Evolutionary conservation across 2,329 filamentous ascomycete species (phyloP).

Genomic region (Pseudocercospora eumusae): DNA sequence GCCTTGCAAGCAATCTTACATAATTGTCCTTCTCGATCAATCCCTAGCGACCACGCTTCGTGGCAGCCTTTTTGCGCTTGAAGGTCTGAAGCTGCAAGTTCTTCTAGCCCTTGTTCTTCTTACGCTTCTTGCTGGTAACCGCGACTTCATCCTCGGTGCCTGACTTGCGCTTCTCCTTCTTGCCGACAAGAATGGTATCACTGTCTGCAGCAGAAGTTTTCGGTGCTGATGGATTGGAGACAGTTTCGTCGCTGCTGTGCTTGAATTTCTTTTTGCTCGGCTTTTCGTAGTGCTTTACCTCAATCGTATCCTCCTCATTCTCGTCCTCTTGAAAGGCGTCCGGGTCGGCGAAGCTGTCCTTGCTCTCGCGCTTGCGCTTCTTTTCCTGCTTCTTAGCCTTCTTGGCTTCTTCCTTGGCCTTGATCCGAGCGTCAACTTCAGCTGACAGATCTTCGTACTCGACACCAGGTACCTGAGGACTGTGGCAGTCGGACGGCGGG

Average conservation of each 20-base stretch:
- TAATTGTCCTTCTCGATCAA: too few species aligned
- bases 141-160: not conserved
- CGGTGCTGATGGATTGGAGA: not conserved
- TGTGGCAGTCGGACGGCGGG: not conserved
- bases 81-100: not conserved
- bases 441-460: constrained; percentile 38
- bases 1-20: too few species aligned
- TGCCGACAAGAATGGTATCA: constrained; percentile 5
- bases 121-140: constrained; percentile 6
- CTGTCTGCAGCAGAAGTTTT: not conserved
- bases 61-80: not conserved
- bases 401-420: constrained; percentile 33
- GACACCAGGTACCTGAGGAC: constrained; percentile 16
- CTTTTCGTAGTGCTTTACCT: not conserved
- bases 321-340: constrained; percentile 19
- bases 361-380: constrained; percentile 42
- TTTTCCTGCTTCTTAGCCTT: constrained; percentile 32
- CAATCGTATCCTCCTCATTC: constrained; percentile 48
- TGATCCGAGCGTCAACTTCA: constrained; percentile 37
- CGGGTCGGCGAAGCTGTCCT: constrained; percentile 28
- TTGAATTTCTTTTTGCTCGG: constrained; percentile 7
- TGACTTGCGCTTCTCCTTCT: constrained; percentile 60
- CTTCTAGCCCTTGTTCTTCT: constrained; percentile 5
- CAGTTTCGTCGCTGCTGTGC: constrained; percentile 1
- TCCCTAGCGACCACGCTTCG: not conserved